phyloP scores from a whole-genome alignment of 257 asterid genomes.

The Solanum ossicruentum region DNA sequence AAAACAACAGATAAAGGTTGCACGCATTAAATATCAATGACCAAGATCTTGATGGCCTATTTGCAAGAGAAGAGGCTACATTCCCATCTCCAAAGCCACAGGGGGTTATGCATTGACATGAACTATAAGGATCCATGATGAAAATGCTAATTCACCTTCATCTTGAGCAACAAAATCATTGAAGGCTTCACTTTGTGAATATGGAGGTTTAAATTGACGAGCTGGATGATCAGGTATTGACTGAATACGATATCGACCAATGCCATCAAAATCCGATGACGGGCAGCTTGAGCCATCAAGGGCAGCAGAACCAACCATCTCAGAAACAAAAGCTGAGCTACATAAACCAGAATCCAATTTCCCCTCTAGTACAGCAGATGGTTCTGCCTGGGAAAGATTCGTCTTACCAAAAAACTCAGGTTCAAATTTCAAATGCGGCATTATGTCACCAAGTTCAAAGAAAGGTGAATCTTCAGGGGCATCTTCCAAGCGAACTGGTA shows the following conservation, averaged over 20 bases:
- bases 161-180: conserved; percentile 38
- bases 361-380: conserved; percentile 27
- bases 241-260: conserved; percentile 22
- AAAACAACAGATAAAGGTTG: neutral
- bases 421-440: conserved; percentile 63
- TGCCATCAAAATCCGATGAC: conserved; percentile 41
- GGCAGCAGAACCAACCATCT: conserved; percentile 20
- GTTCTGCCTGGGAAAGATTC: conserved; percentile 33
- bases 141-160: conserved; percentile 43
- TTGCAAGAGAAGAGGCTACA: neutral
- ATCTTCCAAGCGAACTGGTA: conserved; percentile 69
- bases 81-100: neutral
- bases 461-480: conserved; percentile 65
- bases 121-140: neutral
- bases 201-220: neutral
- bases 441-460: conserved; percentile 71
- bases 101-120: neutral
- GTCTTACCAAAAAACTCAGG: conserved; percentile 21
- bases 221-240: conserved; percentile 26
- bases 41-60: neutral
- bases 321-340: conserved; percentile 25
- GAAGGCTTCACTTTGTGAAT: conserved; percentile 35
- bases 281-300: conserved; percentile 41
- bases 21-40: neutral
- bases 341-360: conserved; percentile 22